Base-by-base conservation (phyloP, 768 basidiomycete genomes). In the Hydnum rufescens region DNA sequence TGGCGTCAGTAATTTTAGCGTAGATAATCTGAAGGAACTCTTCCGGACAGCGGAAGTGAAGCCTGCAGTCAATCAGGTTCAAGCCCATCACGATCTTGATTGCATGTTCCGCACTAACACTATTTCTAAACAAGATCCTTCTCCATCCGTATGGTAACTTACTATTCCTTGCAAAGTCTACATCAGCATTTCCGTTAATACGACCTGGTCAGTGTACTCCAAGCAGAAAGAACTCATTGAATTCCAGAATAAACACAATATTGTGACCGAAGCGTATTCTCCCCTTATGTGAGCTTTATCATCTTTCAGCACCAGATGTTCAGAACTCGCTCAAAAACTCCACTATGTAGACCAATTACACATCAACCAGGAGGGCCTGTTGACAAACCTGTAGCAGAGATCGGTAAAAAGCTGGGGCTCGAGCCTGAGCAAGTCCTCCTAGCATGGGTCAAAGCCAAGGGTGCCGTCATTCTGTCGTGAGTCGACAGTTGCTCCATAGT, bases 51-150 rank as follows among this genome's bases (percentile, higher is more conserved):
- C 77, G 0, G 67, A 64, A 32, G 63, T 78, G 57, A 74, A 70
- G 36, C 82, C 82, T 3, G 77, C 74, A 0, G 80, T 79, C 36
- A 82, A 86, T 59, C 82, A 85, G 67, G 80, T 76, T n/a, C n/a
- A n/a, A n/a, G n/a, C n/a, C n/a, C n/a, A 16, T 29, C 23, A 29
- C n/a, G 25, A n/a, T 25, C 3, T 30, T 28, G 22, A 22, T 44
- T 8, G 5, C 18, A 29, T 31, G 6, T 25, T 8, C 4, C 23
- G 19, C 5, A 4, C 34, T 22, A 29, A 1, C 18, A 5, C 51
- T 34, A 26, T 19, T 5, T 36, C 6, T 44, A 18, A 28, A 25
- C 32, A 18, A 82, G 76, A 77, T 83, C 49, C 70, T 71, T 54
- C 65, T 83, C 30, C 78, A 82, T 60, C 80, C 82, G 8, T 84